These are phyloP conservation scores for Danielia reshetovae DNA, from an alignment of 805 yeast genomes.

Conservation along the genomic window DNA sequence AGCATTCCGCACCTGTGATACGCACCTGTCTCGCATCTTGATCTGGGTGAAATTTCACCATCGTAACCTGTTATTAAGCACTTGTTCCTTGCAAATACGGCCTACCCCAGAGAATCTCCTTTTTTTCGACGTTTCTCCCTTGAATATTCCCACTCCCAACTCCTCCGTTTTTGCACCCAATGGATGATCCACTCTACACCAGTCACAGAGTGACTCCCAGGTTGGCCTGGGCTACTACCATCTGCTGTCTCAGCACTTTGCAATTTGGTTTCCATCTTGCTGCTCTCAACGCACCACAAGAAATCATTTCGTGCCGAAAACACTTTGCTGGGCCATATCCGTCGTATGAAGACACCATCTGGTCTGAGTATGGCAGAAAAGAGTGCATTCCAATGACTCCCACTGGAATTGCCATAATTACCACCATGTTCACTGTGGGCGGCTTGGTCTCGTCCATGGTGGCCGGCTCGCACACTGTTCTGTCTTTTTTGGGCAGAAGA, in stretches of 20 bases:
- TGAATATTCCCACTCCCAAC: not conserved
- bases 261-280: slow-evolving; percentile 40
- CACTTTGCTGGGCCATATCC: slow-evolving; percentile 10
- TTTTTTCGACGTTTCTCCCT: not conserved
- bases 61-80: too few relatives aligned
- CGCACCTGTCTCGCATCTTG: too few relatives aligned
- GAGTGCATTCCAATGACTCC: slow-evolving; percentile 30
- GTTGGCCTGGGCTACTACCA: slow-evolving; percentile 33
- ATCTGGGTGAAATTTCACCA: too few relatives aligned
- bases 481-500: slow-evolving; percentile 23
- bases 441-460: slow-evolving; percentile 30
- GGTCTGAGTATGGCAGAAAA: slow-evolving; percentile 19
- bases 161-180: too few relatives aligned
- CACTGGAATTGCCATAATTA: slow-evolving; percentile 22
- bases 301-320: slow-evolving; percentile 24
- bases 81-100: too few relatives aligned
- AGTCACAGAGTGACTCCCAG: slow-evolving; percentile 21
- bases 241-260: slow-evolving; percentile 32
- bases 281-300: slow-evolving; percentile 34
- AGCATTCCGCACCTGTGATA: too few relatives aligned
- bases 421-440: slow-evolving; percentile 34
- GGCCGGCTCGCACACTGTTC: slow-evolving; percentile 25
- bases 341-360: slow-evolving; percentile 22
- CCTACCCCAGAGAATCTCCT: too few relatives aligned
- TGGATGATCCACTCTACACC: slow-evolving; percentile 7